A percentile compares a stretch with the other conserved stretches of the same genome.
phyloP scores from a whole-genome alignment of 495 filamentous ascomycete genomes.

The Neurospora tetraspora region DNA sequence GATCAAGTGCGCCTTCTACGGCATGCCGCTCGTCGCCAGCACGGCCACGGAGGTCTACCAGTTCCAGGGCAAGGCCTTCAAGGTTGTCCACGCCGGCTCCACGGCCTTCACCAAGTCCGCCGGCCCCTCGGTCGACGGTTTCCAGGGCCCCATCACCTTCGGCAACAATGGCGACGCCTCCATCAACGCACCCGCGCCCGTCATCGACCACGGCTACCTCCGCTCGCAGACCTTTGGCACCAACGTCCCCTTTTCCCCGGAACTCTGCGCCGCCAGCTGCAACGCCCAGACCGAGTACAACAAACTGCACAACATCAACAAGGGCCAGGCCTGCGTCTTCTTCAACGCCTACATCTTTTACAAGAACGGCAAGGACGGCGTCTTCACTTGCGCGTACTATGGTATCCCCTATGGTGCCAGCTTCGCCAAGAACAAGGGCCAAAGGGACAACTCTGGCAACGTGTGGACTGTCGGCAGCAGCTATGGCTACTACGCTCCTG shows the following conservation, averaged over 20 bases:
- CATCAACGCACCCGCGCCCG: constrained; percentile 29
- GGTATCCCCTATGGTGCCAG: not conserved
- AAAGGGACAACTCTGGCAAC: constrained; percentile 4
- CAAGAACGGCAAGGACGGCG: constrained; percentile 23
- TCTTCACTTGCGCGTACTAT: constrained; percentile 14
- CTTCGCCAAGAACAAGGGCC: constrained; percentile 11
- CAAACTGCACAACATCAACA: constrained; percentile 14
- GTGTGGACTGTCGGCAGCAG: constrained; percentile 2
- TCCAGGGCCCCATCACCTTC: constrained; percentile 19
- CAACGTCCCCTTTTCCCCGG: constrained; percentile 27
- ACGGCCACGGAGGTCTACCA: constrained; percentile 30
- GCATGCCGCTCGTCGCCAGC: constrained; percentile 17
- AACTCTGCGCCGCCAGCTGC: constrained; percentile 32
- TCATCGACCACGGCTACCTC: constrained; percentile 27
- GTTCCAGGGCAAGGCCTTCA: constrained; percentile 25
- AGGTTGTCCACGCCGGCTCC: constrained; percentile 34
- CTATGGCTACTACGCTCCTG: constrained; percentile 7
- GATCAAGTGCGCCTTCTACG: constrained; percentile 47
- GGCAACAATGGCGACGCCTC: constrained; percentile 17
- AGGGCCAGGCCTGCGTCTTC: constrained; percentile 33
- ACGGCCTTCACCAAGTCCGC: constrained; percentile 29
- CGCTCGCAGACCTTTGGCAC: constrained; percentile 30
- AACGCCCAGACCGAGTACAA: constrained; percentile 31
- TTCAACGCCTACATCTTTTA: constrained; percentile 38
- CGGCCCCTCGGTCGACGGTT: constrained; percentile 19